These are phyloP conservation scores for Plantago lanceolata DNA, from an alignment of 305 asterid species.

Conservation along the genomic window DNA sequence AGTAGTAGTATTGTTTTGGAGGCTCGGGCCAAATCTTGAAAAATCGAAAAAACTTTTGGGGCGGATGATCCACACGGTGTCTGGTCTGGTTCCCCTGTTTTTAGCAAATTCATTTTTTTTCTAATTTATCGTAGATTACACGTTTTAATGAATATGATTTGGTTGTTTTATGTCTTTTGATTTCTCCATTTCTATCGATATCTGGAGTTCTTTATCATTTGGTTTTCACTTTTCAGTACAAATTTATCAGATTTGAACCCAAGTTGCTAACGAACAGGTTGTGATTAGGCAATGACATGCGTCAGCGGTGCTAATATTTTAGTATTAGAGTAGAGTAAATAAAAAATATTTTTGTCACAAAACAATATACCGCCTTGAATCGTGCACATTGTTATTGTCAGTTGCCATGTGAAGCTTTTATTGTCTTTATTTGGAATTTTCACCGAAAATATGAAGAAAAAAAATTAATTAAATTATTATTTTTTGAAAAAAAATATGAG, in stretches of 20 bases:
- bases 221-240: background rate
- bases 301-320: background rate
- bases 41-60: too few relatives aligned
- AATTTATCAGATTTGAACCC: background rate
- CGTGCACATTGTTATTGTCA: slow-evolving; percentile 8
- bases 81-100: too few relatives aligned
- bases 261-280: background rate
- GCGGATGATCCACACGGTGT: too few relatives aligned
- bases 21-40: too few relatives aligned
- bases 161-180: too few relatives aligned
- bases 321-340: background rate
- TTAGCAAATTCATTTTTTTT: too few relatives aligned
- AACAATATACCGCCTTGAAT: slow-evolving; percentile 28
- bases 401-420: slow-evolving; percentile 28
- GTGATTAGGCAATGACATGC: background rate
- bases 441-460: slow-evolving; percentile 20
- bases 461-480: too few relatives aligned
- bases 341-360: background rate
- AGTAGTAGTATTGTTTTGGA: too few relatives aligned
- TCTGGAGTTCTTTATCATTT: background rate
- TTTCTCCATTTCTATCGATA: too few relatives aligned
- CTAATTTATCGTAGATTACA: too few relatives aligned
- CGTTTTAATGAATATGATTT: too few relatives aligned
- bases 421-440: slow-evolving; percentile 25
- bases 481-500: too few relatives aligned